Base-by-base conservation (phyloP, 768 basidiomycete genomes). In the Lentinula aciculospora region DNA sequence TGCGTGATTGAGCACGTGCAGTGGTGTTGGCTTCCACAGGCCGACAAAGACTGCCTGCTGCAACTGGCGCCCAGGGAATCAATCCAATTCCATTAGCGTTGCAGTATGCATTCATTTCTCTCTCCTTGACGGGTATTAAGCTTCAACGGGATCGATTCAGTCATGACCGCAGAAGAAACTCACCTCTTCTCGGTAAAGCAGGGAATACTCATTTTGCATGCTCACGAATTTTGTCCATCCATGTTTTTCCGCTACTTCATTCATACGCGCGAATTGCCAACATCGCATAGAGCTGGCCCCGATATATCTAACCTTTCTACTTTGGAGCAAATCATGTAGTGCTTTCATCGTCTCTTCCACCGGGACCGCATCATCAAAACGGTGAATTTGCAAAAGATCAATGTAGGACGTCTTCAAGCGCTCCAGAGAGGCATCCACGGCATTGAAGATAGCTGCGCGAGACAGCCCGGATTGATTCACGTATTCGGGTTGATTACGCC, bases 151-250 rank as follows among this genome's bases (percentile, higher is more conserved):
- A n/a, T n/a, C n/a, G n/a, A n/a, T n/a, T n/a, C n/a, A n/a, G n/a
- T n/a, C n/a, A n/a, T n/a, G n/a, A n/a, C n/a, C n/a, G n/a, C n/a
- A 28, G 6, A 25, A 10, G 3, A 10, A 15, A 19, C 60, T 21
- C 9, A 61, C 60, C 65, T 81, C 79, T 55, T 79, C 74, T 36
- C 79, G 69, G 61, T 82, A 82, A 23, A 80, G 66, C 4, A 80
- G 64, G 28, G 71, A 77, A 61, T 81, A 74, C 53, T 76, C 74
- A 51, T 75, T 71, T 63, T 81, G 81, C 72, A 81, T 79, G 51
- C 76, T 74, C 47, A 79, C 70, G 59, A 81, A 82, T 50, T 68
- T 73, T 8, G 80, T 77, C 68, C 77, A 76, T 5, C 72, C 72
- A 10, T 76, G 59, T 55, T 64, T 64, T 28, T 65, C 58, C 2